These are phyloP conservation scores for Straminergon stramineum DNA, from an alignment of 225 moss, liverwort and hornwort genomes.

Conservation along the genomic window DNA sequence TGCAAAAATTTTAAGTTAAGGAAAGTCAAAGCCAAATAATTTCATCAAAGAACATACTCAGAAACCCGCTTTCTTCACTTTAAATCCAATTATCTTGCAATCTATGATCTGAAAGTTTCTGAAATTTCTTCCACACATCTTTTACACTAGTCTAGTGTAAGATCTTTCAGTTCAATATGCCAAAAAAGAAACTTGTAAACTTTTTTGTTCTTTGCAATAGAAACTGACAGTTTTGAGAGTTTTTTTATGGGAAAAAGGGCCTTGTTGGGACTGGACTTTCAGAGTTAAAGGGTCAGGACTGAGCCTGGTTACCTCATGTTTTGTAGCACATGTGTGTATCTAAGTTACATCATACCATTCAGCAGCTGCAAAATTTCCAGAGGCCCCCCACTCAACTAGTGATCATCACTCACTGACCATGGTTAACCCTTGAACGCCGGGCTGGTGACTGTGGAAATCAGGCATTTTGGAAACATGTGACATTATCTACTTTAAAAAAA, in stretches of 20 bases:
- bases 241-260: too few relatives aligned
- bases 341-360: not conserved
- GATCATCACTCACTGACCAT: too few relatives aligned
- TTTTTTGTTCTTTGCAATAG: not conserved
- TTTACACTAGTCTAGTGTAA: accelerated
- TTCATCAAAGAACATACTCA: accelerated
- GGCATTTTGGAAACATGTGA: too few relatives aligned
- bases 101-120: accelerated
- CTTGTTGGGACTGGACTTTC: too few relatives aligned
- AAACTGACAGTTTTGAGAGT: not conserved
- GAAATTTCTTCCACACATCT: accelerated
- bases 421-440: too few relatives aligned
- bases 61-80: not conserved
- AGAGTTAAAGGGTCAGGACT: too few relatives aligned
- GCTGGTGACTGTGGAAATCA: too few relatives aligned
- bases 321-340: not conserved
- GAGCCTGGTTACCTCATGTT: too few relatives aligned
- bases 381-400: too few relatives aligned
- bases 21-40: not conserved
- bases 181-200: accelerated
- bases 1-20: not conserved
- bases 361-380: not conserved
- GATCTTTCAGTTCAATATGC: accelerated
- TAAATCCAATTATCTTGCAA: accelerated
- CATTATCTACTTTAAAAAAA: too few relatives aligned